Conservation (phyloP, 129 eudicot species). For the Chrysanthemum makinoi region DNA sequence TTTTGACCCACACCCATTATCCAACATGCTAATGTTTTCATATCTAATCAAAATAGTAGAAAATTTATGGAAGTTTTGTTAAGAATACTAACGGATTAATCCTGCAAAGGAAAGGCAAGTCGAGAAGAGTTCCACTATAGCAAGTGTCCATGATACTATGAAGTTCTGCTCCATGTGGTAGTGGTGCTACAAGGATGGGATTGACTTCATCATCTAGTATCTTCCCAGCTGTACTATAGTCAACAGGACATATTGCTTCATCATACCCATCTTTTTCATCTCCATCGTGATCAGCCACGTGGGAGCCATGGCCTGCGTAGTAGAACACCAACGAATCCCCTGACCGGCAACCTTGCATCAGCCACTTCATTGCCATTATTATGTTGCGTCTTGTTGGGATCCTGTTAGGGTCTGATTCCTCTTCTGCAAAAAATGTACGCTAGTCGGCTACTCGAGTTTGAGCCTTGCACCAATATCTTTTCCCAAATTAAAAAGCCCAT, state of each 20-base stretch:
- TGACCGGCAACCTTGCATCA: slow-evolving; percentile 49
- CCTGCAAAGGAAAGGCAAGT: slow-evolving; percentile 58
- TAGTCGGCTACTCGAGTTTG: slow-evolving; percentile 5
- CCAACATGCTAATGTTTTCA: not conserved
- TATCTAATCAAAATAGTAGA: not conserved
- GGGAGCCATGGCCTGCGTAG: slow-evolving; percentile 70
- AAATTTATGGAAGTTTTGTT: not conserved
- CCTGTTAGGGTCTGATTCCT: slow-evolving; percentile 42
- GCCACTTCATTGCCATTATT: slow-evolving; percentile 50
- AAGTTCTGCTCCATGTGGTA: slow-evolving; percentile 63
- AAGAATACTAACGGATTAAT: slow-evolving; percentile 42
- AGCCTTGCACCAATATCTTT: not conserved
- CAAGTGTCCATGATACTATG: slow-evolving; percentile 71
- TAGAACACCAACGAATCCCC: slow-evolving; percentile 86
- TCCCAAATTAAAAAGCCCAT: too few relatives aligned
- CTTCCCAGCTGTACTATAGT: slow-evolving; percentile 56
- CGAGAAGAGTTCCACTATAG: slow-evolving; percentile 70
- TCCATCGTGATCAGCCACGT: slow-evolving; percentile 43
- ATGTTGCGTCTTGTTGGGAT: slow-evolving; percentile 63
- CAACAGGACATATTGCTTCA: slow-evolving; percentile 69
- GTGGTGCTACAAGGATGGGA: slow-evolving; percentile 60
- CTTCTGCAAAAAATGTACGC: slow-evolving; percentile 31
- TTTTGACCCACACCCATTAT: slow-evolving; percentile 7
- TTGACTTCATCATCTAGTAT: slow-evolving; percentile 76
- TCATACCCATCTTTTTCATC: slow-evolving; percentile 74